Evolutionary conservation across 225 moss, liverwort and hornwort genomes (phyloP).

Genomic region (Ulota crispa): DNA sequence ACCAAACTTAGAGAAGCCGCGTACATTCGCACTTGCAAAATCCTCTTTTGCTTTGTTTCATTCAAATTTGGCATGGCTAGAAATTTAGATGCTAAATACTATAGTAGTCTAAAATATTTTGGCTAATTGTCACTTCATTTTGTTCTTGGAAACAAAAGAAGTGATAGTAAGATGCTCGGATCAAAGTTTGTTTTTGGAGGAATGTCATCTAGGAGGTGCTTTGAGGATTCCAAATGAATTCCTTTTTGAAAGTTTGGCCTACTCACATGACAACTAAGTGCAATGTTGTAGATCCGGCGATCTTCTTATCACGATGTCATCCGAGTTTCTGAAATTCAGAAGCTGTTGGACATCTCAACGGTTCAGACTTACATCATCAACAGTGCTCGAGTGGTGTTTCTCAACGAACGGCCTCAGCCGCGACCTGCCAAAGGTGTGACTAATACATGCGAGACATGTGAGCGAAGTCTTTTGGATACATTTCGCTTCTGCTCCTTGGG

Average conservation of each 20-base stretch:
- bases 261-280: constrained; percentile 21
- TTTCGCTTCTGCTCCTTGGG: constrained; percentile 98
- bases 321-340: constrained; percentile 90
- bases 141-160: background rate
- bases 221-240: background rate
- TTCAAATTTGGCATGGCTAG: background rate
- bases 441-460: constrained; percentile 94
- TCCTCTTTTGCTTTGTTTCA: background rate
- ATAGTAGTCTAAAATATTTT: too few relatives aligned
- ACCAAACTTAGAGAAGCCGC: background rate
- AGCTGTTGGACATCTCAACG: constrained; percentile 85
- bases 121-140: background rate
- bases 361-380: constrained; percentile 99
- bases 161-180: background rate
- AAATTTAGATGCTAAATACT: background rate
- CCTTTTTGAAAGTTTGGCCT: constrained; percentile 5
- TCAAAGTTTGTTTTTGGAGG: background rate
- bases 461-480: constrained; percentile 90
- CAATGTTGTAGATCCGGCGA: constrained; percentile 75
- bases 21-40: background rate
- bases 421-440: constrained; percentile 98
- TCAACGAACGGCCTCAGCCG: constrained; percentile 93
- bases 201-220: background rate
- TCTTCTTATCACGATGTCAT: constrained; percentile 99
- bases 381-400: constrained; percentile 94